phyloP scores from a whole-genome alignment of 1,139 yeast species.

The Zygoascus hellenicus region DNA sequence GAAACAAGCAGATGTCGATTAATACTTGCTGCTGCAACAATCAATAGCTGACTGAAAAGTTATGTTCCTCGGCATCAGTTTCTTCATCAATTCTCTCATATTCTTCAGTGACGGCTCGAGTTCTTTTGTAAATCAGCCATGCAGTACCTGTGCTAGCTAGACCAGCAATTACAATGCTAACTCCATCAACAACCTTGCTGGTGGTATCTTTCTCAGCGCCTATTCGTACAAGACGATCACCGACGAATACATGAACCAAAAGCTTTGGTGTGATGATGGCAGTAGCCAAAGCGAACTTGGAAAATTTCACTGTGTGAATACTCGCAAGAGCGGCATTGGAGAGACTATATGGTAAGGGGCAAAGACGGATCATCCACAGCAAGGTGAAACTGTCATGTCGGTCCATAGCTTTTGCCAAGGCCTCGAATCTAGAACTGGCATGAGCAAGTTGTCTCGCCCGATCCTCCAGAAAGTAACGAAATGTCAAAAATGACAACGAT shows the following conservation, averaged over 20 bases:
- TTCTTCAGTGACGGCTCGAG: conserved; percentile 33
- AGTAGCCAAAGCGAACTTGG: conserved; percentile 66
- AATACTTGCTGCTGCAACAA: neutral
- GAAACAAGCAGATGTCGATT: neutral
- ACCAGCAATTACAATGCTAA: conserved; percentile 57
- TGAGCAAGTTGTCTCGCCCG: conserved; percentile 51
- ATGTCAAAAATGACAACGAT: conserved; percentile 60
- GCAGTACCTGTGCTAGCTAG: conserved; percentile 58
- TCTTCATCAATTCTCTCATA: conserved; percentile 18
- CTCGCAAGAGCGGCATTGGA: conserved; percentile 91
- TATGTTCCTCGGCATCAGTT: too few relatives aligned
- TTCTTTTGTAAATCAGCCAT: conserved; percentile 62
- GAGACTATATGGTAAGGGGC: conserved; percentile 90
- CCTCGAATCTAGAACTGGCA: conserved; percentile 59
- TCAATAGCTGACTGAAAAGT: neutral
- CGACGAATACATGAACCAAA: conserved; percentile 71
- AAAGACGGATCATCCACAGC: conserved; percentile 65
- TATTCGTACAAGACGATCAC: conserved; percentile 64
- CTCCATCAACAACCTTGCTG: conserved; percentile 53
- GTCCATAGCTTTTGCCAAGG: conserved; percentile 68
- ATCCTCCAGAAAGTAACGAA: conserved; percentile 52
- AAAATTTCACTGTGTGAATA: conserved; percentile 62
- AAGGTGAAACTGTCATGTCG: conserved; percentile 55
- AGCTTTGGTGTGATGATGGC: conserved; percentile 75
- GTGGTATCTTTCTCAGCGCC: conserved; percentile 50